phyloP scores from a whole-genome alignment of 768 basidiomycete genomes.

The Lyophyllum decastes region DNA sequence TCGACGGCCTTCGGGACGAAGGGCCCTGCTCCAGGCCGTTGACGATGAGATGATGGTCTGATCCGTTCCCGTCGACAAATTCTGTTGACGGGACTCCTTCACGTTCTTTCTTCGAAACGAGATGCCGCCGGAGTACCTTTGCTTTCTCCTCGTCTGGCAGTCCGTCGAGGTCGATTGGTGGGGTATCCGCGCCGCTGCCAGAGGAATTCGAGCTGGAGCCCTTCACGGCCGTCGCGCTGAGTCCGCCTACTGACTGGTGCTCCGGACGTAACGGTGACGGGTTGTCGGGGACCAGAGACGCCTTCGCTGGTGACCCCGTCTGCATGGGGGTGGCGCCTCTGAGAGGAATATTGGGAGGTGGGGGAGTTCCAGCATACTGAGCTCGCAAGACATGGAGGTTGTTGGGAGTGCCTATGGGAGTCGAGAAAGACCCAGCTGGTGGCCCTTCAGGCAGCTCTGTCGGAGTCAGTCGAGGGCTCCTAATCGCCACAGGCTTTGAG shows the following conservation, averaged over 20 bases:
- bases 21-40: constrained; percentile 23
- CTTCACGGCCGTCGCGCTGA: constrained; percentile 29
- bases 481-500: constrained; percentile 59
- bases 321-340: constrained; percentile 28
- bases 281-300: constrained; percentile 10
- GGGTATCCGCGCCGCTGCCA: constrained; percentile 27
- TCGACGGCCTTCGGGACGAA: constrained; percentile 29
- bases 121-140: constrained; percentile 74
- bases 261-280: constrained; percentile 15
- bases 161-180: constrained; percentile 50
- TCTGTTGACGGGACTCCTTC: constrained; percentile 28
- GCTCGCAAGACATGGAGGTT: constrained; percentile 64
- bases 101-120: constrained; percentile 77
- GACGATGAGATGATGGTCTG: constrained; percentile 28
- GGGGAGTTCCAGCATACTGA: constrained; percentile 59
- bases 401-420: constrained; percentile 62
- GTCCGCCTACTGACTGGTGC: constrained; percentile 31
- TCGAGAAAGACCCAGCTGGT: constrained; percentile 29
- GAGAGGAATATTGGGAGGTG: constrained; percentile 58
- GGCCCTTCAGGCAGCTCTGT: constrained; percentile 19
- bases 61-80: constrained; percentile 26
- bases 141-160: constrained; percentile 85
- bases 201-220: constrained; percentile 25
- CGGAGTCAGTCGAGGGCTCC: constrained; percentile 25
- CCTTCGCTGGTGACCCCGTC: constrained; percentile 14